phyloP scores from a whole-genome alignment of 1,284 basidiomycete species.

The Ceratobasidium sp. region DNA sequence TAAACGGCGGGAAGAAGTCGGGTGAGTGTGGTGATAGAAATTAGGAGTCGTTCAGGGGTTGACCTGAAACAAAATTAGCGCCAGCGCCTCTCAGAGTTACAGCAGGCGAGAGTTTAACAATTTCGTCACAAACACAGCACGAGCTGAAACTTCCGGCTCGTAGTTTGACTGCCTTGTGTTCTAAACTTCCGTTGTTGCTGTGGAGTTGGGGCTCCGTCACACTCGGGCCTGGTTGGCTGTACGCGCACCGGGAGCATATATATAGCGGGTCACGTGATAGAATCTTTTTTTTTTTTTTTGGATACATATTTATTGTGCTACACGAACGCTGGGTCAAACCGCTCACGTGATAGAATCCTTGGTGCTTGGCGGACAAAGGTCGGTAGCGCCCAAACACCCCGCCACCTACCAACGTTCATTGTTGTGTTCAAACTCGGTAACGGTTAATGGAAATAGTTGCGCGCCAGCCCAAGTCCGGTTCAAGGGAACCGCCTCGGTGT shows the following conservation, averaged over 20 bases:
- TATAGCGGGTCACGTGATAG: slow-evolving; percentile 24
- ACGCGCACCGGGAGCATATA: slow-evolving; percentile 22
- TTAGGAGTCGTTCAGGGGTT: slow-evolving; percentile 15
- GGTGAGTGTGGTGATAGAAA: slow-evolving; percentile 9
- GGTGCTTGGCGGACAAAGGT: slow-evolving; percentile 43
- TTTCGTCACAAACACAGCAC: neutral
- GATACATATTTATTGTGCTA: too few relatives aligned
- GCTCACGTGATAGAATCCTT: slow-evolving; percentile 39
- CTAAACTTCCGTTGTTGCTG: slow-evolving; percentile 25
- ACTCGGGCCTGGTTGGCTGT: neutral
- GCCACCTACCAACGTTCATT: slow-evolving; percentile 21
- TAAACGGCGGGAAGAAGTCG: slow-evolving; percentile 2
- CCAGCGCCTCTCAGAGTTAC: too few relatives aligned
- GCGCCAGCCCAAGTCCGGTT: slow-evolving; percentile 13
- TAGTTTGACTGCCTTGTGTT: neutral
- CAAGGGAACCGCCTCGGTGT: slow-evolving; percentile 14
- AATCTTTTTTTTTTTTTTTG: too few relatives aligned
- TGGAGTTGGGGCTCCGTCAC: neutral
- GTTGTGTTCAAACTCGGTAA: slow-evolving; percentile 23
- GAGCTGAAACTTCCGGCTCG: slow-evolving; percentile 8
- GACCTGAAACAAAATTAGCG: slow-evolving; percentile 11
- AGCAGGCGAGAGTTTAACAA: too few relatives aligned
- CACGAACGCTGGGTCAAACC: too few relatives aligned
- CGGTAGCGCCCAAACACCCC: slow-evolving; percentile 27
- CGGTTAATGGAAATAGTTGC: slow-evolving; percentile 9